These are phyloP conservation scores for Hygrophorus pudorinus DNA, from an alignment of 768 basidiomycete genomes.

Conservation along the genomic window DNA sequence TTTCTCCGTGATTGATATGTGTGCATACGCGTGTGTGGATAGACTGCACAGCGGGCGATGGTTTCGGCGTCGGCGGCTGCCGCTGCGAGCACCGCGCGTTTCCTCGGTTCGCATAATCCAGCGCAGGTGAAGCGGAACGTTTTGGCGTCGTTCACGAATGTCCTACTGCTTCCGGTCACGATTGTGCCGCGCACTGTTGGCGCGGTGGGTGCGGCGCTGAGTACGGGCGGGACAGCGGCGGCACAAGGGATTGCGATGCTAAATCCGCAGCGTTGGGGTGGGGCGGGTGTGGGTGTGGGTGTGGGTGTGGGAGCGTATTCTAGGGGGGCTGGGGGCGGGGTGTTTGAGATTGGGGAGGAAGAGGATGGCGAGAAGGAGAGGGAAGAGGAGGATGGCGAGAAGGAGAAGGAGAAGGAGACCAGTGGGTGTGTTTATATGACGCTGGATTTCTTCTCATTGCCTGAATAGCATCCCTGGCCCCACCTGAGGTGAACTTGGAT, in stretches of 20 bases:
- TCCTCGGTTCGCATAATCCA: conserved; percentile 79
- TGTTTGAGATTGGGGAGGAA: conserved; percentile 35
- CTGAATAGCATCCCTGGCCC: background rate
- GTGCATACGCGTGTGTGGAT: background rate
- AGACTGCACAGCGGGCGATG: conserved; percentile 12
- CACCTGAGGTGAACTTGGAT: conserved; percentile 2
- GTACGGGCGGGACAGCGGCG: conserved; percentile 66
- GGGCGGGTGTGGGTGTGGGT: conserved; percentile 35
- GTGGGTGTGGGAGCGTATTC: conserved; percentile 27
- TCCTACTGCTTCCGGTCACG: conserved; percentile 87
- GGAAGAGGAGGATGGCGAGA: conserved; percentile 12
- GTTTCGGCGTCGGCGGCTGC: conserved; percentile 8
- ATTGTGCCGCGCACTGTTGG: conserved; percentile 83
- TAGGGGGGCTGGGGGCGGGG: conserved; percentile 28
- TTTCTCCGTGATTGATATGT: conserved; percentile 8
- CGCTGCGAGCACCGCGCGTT: conserved; percentile 30
- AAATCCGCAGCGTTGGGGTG: conserved; percentile 87
- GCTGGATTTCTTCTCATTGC: conserved; percentile 1
- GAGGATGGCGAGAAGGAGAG: conserved; percentile 28
- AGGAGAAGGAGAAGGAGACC: conserved; percentile 4
- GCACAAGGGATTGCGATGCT: conserved; percentile 83
- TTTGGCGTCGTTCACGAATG: conserved; percentile 82
- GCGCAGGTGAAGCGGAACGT: conserved; percentile 89
- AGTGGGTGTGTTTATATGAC: conserved; percentile 4
- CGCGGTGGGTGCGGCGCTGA: conserved; percentile 55